A percentile compares a stretch with the other conserved stretches of the same genome.
These are phyloP conservation scores for Hyaloperonospora arabidopsidis DNA, from an alignment of 352 stramenopile genomes.

Conservation along the genomic window DNA sequence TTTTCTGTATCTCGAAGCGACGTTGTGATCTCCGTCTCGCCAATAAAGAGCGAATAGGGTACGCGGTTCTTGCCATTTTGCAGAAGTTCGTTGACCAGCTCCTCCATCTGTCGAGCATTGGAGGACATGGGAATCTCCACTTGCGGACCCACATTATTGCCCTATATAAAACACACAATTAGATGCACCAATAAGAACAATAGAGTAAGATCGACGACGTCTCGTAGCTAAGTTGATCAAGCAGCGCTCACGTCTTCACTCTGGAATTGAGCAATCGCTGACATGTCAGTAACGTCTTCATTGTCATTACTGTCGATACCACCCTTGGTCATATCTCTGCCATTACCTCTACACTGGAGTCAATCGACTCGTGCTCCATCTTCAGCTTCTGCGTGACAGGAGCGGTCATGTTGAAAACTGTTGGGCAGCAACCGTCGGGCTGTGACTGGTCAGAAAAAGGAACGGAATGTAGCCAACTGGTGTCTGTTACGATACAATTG, in stretches of 20 bases:
- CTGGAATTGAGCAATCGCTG: slow-evolving; percentile 91
- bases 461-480: too few species aligned
- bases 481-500: too few species aligned
- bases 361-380: slow-evolving; percentile 23
- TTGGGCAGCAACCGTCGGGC: slow-evolving; percentile 12
- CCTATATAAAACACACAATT: slow-evolving; percentile 39
- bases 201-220: slow-evolving; percentile 8
- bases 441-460: slow-evolving; percentile 5
- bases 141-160: slow-evolving; percentile 80
- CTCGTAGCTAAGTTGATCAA: slow-evolving; percentile 2
- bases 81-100: slow-evolving; percentile 92
- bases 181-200: background rate
- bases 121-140: slow-evolving; percentile 92
- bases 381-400: slow-evolving; percentile 51
- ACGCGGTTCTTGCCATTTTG: slow-evolving; percentile 85
- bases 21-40: slow-evolving; percentile 80
- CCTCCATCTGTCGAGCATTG: slow-evolving; percentile 91
- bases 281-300: slow-evolving; percentile 61
- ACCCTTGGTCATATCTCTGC: slow-evolving; percentile 14
- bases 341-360: slow-evolving; percentile 1
- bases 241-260: slow-evolving; percentile 62
- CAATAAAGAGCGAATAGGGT: slow-evolving; percentile 87
- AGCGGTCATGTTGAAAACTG: slow-evolving; percentile 32
- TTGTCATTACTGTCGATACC: slow-evolving; percentile 23
- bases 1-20: slow-evolving; percentile 75